Evolutionary conservation across 768 basidiomycete species (phyloP).

Genomic region (Podaxis rugospora): DNA sequence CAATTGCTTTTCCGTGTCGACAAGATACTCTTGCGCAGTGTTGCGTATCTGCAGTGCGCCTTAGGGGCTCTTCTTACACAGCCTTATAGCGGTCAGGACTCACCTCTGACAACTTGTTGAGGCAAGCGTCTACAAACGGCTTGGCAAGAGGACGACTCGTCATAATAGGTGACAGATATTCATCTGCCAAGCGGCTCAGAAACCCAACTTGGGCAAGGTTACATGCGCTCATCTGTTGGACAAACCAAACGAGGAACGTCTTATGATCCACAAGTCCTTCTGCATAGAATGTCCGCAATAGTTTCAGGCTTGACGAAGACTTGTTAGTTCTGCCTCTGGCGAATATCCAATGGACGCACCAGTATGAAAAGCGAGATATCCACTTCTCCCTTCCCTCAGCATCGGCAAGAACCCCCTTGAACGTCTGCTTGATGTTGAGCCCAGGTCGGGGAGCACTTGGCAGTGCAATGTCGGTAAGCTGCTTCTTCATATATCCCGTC

Average conservation of each 20-base stretch:
- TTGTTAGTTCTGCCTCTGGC: not conserved
- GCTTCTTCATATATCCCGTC: slow-evolving; percentile 79
- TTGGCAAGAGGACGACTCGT: slow-evolving; percentile 61
- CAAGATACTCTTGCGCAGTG: slow-evolving; percentile 51
- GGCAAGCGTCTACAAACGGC: slow-evolving; percentile 69
- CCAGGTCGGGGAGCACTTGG: slow-evolving; percentile 75
- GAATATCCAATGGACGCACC: slow-evolving; percentile 34
- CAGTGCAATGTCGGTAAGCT: slow-evolving; percentile 70
- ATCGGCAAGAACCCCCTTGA: slow-evolving; percentile 78
- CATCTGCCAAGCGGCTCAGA: slow-evolving; percentile 69
- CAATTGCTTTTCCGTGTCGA: slow-evolving; percentile 47
- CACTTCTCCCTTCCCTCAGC: slow-evolving; percentile 66
- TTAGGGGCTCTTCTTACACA: not conserved
- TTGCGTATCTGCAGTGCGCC: slow-evolving; percentile 42
- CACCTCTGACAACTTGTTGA: slow-evolving; percentile 66
- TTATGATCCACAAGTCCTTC: slow-evolving; percentile 79
- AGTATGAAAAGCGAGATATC: slow-evolving; percentile 76
- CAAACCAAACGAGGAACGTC: slow-evolving; percentile 75
- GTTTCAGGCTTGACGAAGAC: slow-evolving; percentile 45
- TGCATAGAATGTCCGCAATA: slow-evolving; percentile 72
- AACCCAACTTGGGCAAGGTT: slow-evolving; percentile 83
- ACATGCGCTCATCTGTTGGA: slow-evolving; percentile 69
- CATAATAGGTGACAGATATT: slow-evolving; percentile 71
- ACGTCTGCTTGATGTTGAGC: slow-evolving; percentile 78
- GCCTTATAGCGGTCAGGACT: not conserved